These are phyloP conservation scores for Leishmania amazonensis DNA, from an alignment of 208 protist genomes.

Conservation along the genomic window DNA sequence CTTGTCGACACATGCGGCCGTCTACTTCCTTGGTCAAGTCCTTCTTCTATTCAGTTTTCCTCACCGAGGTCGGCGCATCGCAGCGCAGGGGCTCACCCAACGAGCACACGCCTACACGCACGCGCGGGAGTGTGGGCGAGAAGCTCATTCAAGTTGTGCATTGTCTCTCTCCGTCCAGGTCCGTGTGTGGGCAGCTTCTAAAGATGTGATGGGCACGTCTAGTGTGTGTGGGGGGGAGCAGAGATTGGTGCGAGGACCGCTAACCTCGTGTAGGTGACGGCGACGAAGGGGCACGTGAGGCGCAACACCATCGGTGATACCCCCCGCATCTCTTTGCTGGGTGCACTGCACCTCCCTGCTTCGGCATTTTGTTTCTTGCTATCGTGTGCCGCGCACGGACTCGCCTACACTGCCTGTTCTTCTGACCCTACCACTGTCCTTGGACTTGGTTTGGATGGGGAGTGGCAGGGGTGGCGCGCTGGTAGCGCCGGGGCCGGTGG, in stretches of 20 bases:
- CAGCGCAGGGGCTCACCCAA: neutral
- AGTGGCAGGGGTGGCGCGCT: neutral
- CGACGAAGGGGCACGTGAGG: neutral
- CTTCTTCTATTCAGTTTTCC: neutral
- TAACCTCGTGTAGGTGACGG: neutral
- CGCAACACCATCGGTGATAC: conserved; percentile 11
- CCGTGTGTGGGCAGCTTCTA: neutral
- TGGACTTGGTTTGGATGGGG: neutral
- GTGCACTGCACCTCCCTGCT: neutral
- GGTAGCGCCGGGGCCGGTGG: neutral
- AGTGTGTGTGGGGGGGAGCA: neutral
- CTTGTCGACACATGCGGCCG: neutral
- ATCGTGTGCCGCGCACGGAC: neutral
- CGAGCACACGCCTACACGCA: neutral
- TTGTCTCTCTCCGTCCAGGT: neutral
- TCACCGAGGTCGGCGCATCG: neutral
- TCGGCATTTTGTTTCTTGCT: neutral
- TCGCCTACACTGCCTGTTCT: neutral
- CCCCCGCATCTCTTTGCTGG: conserved; percentile 26
- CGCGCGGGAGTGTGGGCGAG: neutral
- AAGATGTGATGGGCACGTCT: neutral
- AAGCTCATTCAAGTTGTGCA: neutral
- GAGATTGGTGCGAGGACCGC: neutral
- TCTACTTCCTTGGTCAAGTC: neutral
- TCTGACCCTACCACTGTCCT: neutral